Evolutionary conservation across 1,284 basidiomycete species (phyloP), one percentile per base, ranked within the genome.

Genomic region (Peniophora sp.): DNA sequence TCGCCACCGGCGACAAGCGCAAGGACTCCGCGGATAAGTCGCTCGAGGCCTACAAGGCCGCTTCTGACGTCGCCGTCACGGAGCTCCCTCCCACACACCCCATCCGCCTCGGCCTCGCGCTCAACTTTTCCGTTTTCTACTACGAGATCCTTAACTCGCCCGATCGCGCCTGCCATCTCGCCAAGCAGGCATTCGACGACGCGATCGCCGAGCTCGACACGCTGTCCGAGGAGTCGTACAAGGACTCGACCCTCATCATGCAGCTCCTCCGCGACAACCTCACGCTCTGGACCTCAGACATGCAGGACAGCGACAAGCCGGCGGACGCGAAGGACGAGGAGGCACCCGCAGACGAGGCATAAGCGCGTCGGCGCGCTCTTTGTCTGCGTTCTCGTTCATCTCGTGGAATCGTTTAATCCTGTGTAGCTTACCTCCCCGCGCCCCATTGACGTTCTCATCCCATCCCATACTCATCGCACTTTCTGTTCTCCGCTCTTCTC

Each of bases 101-200:
- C 61, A 99, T 99, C 74, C 94, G 96, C 68, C 91, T 99, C 58
- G 96, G 96, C 74, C 91, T 99, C 53, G 97, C 96, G 48, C 82
- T 99, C 67, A 99, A 99, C 86, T 99, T 99, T 84, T 97, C 94
- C 56, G 96, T 99, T 54, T 99, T 99, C 83, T 99, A 99, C 86
- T 99, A 98, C 78, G 97, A 99, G 76, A 98, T 99, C 72, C 87
- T 99, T 72, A 99, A 99, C 86, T 92, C 88, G 69, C 96, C 96
- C 63, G 96, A 98, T 75, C 92, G 94, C 71, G 96, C 96, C 55
- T 99, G 96, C 80, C 95, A 97, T 71, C 91, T 98, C 62, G 96
- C 96, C 70, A 99, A 99, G 82, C 95, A 98, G 77, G 96, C 96
- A 19, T 99, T 99, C 69, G 96, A 99, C 64, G 97, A 99, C 72